Base-by-base conservation (phyloP, 2,329 filamentous ascomycete species). In the Alternaria consortialis region DNA sequence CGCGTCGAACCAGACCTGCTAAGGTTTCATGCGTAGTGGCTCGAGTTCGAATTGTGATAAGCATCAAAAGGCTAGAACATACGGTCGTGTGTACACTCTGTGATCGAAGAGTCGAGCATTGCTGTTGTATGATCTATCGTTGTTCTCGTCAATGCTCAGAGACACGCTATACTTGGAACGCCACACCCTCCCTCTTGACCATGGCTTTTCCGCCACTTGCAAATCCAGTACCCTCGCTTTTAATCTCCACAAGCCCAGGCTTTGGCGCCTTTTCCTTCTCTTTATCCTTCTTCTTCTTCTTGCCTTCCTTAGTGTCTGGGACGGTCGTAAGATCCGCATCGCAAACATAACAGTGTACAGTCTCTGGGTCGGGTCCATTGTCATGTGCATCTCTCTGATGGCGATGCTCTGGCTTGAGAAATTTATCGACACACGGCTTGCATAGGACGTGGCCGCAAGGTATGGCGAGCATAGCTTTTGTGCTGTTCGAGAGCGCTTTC, bases 401-500 rank as follows among this genome's bases (percentile, higher is more conserved):
- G 40, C 74, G 53, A 50, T 74, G 72, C 36, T 77, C 75, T 0
- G 80, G 76, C 66, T 80, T 67, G 84, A 97, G 90, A 78, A 98
- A 97, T 73, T 93, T 91, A 56, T 89, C 86, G 15, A 94, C 90
- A 73, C 94, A 97, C 39, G 86, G 90, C 71, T 91, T 90, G 79
- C 94, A 99, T 23, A 97, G 80, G 1, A 98, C 93, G 76, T 99
- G 94, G 0, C 94, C 94, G 72, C 94, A 99, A 0, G 92, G 91
- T 76, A 92, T 94, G 2, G 92, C 89, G 53, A 97, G 83, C 77
- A 94, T 87, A 0, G 94, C 92, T 74, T 91, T 92, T 4, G 91
- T 91, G 3, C 91, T 86, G 75, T 98, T 98, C 47, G 87, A 91
- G 12, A 98, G 84, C 1, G 83, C 85, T 79, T 96, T 97, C 67